Conservation (phyloP, 139 green algal genomes). For the Chlorella ohadii region DNA sequence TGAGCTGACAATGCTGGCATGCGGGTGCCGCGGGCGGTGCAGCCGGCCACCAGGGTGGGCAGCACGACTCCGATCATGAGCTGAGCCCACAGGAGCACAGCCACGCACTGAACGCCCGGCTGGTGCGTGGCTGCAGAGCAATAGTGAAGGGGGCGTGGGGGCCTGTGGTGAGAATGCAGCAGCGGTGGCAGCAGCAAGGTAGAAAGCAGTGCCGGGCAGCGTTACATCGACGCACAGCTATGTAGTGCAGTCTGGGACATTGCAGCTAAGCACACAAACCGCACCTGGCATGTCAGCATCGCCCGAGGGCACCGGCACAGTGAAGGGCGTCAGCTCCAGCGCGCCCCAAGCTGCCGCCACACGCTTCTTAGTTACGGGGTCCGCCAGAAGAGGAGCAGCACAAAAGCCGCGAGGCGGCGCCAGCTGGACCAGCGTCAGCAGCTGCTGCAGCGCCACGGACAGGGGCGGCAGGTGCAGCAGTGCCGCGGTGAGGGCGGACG, state of each 20-base stretch:
- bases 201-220: no score
- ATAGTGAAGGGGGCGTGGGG: no score
- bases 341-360: neutral
- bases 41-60: neutral
- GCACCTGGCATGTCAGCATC: no score
- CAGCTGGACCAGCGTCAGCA: neutral
- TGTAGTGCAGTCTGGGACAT: no score
- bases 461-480: constrained; percentile 4
- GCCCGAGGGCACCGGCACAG: neutral
- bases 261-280: no score
- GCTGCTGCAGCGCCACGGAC: neutral
- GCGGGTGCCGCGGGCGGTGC: neutral
- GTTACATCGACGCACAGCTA: no score
- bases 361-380: neutral
- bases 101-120: neutral
- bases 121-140: neutral
- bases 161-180: no score
- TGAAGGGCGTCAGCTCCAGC: neutral
- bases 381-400: neutral
- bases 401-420: neutral
- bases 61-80: neutral
- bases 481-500: neutral
- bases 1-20: no score
- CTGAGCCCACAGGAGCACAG: neutral
- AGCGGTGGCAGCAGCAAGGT: no score